A percentile compares a stretch with the other conserved stretches of the same genome.
Conservation (phyloP, 179 eudicot genomes). For the Drosera spatulata region DNA sequence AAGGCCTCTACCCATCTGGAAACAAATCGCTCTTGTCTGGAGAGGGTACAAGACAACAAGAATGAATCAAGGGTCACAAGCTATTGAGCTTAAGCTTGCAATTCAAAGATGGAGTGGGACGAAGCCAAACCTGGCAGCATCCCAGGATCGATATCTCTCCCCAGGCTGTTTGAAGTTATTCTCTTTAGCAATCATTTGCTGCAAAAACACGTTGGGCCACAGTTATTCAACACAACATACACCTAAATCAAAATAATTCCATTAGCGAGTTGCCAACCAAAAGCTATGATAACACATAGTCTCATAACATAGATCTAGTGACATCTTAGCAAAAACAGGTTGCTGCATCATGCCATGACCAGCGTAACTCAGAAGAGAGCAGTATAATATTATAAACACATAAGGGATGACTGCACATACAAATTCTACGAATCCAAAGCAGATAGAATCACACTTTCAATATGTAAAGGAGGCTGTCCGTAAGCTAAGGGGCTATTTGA, state of each 20-base stretch:
- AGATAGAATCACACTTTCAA: neutral
- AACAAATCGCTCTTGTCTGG: slow-evolving; percentile 84
- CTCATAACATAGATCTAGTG: too few species aligned
- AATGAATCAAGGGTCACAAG: too few species aligned
- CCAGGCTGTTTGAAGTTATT: slow-evolving; percentile 98
- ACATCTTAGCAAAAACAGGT: too few species aligned
- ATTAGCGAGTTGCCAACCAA: neutral
- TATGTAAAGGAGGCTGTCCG: neutral
- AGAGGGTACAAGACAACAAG: slow-evolving; percentile 1
- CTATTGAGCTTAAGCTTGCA: neutral
- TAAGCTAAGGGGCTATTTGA: neutral
- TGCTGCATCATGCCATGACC: too few species aligned
- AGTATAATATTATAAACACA: too few species aligned
- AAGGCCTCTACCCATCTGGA: slow-evolving; percentile 66
- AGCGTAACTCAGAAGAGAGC: too few species aligned
- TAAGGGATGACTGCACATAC: too few species aligned
- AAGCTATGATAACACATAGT: too few species aligned
- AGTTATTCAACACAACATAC: neutral
- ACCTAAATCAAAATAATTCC: neutral
- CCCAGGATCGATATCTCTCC: slow-evolving; percentile 76
- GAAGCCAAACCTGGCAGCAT: slow-evolving; percentile 57
- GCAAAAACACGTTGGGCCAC: slow-evolving; percentile 11
- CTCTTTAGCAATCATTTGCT: slow-evolving; percentile 76
- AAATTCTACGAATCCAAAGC: neutral
- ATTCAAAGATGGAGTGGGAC: neutral